Evolutionary conservation across 441 rosid genomes (phyloP), one percentile per base, ranked within the genome.

Genomic region (Cnidoscolus chayamansa): DNA sequence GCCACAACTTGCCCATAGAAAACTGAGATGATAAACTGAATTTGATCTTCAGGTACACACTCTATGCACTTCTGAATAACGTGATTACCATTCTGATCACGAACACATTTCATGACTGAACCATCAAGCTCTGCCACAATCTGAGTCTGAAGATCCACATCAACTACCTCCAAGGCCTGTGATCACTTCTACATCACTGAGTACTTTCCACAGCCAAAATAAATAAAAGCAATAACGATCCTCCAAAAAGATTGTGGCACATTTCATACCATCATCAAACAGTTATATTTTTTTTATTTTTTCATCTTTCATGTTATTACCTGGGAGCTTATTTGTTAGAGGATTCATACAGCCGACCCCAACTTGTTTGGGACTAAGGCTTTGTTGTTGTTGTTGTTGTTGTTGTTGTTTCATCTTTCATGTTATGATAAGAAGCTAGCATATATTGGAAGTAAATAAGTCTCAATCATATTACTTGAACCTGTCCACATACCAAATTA

Each of bases 51-150:
- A 75, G 95, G 96, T 67, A 92, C 86, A 79, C 92, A 85, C 84
- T 94, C 97, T 59, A 94, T 90, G 74, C 94, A 90, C 86, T 94
- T 94, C 74, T 94, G 98, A 75, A 94, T 87, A 78, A 94, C 98
- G 87, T 94, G 98, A 81, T 94, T 91, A 67, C 98, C 98, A 63
- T 94, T 94, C 89, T 94, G 98, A 82, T 94, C 97, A 68, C 84
- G 89, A 74, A 92, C 96, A 62, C 98, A 94, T 88, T 92, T 92
- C 89, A 90, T 82, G 72, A 94, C 78, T 13, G 90, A 89, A 71
- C 95, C 97, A 80, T 87, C 89, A 81, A 94, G 97, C 85, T 94
- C 97, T 72, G 80, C 77, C 79, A 90, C 97, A 84, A 94, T 85
- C 78, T 74, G 73, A 65, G 82, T 83, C 82, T 87, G 95, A 74